Conservation (phyloP, 331 rosid species). For the Pyrus hybrid region DNA sequence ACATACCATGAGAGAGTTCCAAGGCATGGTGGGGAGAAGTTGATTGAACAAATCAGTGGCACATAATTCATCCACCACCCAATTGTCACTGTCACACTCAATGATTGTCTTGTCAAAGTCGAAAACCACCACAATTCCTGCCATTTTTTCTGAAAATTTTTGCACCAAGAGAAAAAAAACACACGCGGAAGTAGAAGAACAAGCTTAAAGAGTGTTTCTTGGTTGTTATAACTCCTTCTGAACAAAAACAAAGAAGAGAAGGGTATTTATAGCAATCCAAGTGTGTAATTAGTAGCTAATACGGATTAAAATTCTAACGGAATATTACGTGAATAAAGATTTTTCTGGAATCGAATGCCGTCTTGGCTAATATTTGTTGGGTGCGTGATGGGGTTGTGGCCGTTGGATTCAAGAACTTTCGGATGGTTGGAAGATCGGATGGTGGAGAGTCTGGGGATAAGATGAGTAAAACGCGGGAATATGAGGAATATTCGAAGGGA, state of each 20-base stretch:
- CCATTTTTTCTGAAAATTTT: not conserved
- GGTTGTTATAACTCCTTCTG: too few species aligned
- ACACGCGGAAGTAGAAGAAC: not conserved
- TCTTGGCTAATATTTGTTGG: not conserved
- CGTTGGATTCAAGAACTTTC: slow-evolving; percentile 2
- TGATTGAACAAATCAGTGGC: slow-evolving; percentile 53
- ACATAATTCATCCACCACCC: slow-evolving; percentile 66
- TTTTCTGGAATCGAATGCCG: not conserved
- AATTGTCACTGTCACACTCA: slow-evolving; percentile 63
- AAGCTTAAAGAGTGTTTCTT: not conserved
- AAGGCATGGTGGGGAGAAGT: slow-evolving; percentile 68
- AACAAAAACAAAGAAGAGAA: too few species aligned
- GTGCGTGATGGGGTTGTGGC: not conserved
- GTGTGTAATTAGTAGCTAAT: not conserved
- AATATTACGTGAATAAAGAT: slow-evolving; percentile 20
- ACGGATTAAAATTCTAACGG: slow-evolving; percentile 17
- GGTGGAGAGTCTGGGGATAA: not conserved
- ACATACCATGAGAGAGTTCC: slow-evolving; percentile 65
- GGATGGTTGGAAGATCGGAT: not conserved
- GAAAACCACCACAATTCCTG: slow-evolving; percentile 41
- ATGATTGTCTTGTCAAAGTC: slow-evolving; percentile 78
- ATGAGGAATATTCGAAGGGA: slow-evolving; percentile 39
- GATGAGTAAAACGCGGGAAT: slow-evolving; percentile 14
- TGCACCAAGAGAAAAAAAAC: not conserved
- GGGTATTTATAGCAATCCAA: slow-evolving; percentile 36